These are phyloP conservation scores for Colletotrichum nymphaeae DNA, from an alignment of 2,329 filamentous ascomycete genomes.

Conservation along the genomic window DNA sequence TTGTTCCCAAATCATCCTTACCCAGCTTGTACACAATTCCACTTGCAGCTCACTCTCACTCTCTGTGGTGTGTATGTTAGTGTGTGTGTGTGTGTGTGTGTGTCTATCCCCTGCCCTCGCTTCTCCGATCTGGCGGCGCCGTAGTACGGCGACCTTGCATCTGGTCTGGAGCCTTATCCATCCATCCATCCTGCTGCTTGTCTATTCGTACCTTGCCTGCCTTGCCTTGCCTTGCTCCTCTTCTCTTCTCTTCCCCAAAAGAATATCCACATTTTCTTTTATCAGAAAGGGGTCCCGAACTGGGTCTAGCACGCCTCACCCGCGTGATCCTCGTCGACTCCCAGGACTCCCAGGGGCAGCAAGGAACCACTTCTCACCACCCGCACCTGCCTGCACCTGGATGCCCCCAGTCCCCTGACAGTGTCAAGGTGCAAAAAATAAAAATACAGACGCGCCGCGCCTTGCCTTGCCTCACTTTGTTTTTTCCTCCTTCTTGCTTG, in stretches of 20 bases:
- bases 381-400: conserved; percentile 45
- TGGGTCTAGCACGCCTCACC: conserved; percentile 61
- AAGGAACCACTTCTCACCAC: conserved; percentile 14
- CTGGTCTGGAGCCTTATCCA: conserved; percentile 15
- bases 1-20: conserved; percentile 16
- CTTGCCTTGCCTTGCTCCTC: background rate
- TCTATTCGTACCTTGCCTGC: background rate
- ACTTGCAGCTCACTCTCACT: background rate
- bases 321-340: conserved; percentile 58
- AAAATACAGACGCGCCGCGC: conserved; percentile 60
- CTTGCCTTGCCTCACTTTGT: conserved; percentile 48
- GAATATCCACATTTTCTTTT: conserved; percentile 37
- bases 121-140: conserved; percentile 36
- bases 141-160: conserved; percentile 27
- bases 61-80: too few species aligned
- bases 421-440: conserved; percentile 58
- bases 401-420: conserved; percentile 56
- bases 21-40: background rate
- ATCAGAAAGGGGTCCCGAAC: conserved; percentile 41
- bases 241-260: conserved; percentile 3
- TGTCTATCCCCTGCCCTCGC: conserved; percentile 22
- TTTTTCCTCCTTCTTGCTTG: conserved; percentile 47
- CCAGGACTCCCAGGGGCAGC: conserved; percentile 44
- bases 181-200: background rate
- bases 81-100: too few species aligned